Base-by-base conservation (phyloP, 441 rosid species). In the Gossypium lobatum region DNA sequence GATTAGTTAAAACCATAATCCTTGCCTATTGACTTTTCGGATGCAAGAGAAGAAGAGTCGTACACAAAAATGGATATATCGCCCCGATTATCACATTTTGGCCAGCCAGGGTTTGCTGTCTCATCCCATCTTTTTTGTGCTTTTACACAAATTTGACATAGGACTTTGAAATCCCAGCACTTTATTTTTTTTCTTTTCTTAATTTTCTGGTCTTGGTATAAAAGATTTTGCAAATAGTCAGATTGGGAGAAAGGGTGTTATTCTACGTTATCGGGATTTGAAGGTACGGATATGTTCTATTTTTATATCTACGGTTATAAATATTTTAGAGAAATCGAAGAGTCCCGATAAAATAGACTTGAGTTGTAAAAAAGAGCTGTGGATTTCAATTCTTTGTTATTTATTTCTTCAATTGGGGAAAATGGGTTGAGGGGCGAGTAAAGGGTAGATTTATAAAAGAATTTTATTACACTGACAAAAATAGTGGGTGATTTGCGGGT, bases 1-100 rank as follows among this genome's bases (percentile, higher is more conserved):
- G 91, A 93, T 76, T 91, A 91, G 83, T 54, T 73, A n/a, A 61
- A 28, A 55, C 64, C 18, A 2, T 20, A 63, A 50, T 59, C 53
- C 52, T 71, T 71, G 66, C 34, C 42, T 75, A 67, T 75, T 77
- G 39, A 37, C 57, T 66, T 55, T 16, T 20, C n/a, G 53, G 58
- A 59, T 55, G 58, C 42, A 77, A 64, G 76, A 61, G 79, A 70
- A 75, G 69, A 75, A 67, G 26, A 64, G 57, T 73, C 76, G 78
- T 28, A 21, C 63, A 14, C 8, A 31, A 25, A 72, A 72, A 73
- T 21, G 67, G 74, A 59, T 53, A 66, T 13, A 31, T 54, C 11
- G 7, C 20, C 72, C 17, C 6, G 59, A 25, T 9, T 28, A 46
- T 37, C 37, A 57, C 74, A 17, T 58, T 76, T 46, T 71, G 28